These are phyloP conservation scores for Cutaneotrichosporon sp. DNA, from an alignment of 1,284 basidiomycete species.

Conservation along the genomic window DNA sequence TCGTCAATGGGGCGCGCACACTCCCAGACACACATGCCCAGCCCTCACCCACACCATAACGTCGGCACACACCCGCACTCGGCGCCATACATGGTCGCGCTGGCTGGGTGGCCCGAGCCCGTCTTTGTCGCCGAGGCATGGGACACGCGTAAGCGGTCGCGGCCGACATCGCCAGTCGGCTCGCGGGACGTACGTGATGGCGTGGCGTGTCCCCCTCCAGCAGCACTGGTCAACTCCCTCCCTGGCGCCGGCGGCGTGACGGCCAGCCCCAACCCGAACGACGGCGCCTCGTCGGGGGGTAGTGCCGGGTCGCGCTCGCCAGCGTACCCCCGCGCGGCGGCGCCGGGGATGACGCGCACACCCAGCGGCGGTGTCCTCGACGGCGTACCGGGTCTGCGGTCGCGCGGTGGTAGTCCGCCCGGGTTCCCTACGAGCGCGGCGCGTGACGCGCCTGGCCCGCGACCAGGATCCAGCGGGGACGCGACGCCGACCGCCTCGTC, in stretches of 20 bases:
- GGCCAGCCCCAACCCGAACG: too few relatives aligned
- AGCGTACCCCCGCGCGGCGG: too few relatives aligned
- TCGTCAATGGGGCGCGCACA: not conserved
- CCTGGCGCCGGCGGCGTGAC: not conserved
- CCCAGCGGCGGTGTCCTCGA: not conserved
- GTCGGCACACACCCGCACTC: conserved; percentile 1
- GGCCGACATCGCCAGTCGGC: conserved; percentile 13
- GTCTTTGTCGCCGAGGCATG: conserved; percentile 25
- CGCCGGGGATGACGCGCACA: too few relatives aligned
- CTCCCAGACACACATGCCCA: not conserved
- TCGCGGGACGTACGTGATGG: conserved; percentile 17
- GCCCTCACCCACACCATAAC: not conserved
- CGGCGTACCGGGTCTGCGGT: too few relatives aligned
- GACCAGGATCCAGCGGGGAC: not conserved
- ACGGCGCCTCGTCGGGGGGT: not conserved
- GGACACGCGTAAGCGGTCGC: conserved; percentile 16
- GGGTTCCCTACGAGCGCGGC: conserved; percentile 16
- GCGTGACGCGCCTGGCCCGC: conserved; percentile 9
- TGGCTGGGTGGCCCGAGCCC: conserved; percentile 38
- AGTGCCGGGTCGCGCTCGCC: not conserved
- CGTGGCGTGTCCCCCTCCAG: conserved; percentile 4
- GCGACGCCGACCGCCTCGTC: conserved; percentile 1
- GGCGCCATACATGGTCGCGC: conserved; percentile 34
- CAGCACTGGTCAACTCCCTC: not conserved
- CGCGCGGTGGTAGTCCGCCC: not conserved